Percentiles rank a stretch among this genome's conserved stretches.
Conservation (phyloP, 1,284 basidiomycete genomes). For the Boletus smithii region DNA sequence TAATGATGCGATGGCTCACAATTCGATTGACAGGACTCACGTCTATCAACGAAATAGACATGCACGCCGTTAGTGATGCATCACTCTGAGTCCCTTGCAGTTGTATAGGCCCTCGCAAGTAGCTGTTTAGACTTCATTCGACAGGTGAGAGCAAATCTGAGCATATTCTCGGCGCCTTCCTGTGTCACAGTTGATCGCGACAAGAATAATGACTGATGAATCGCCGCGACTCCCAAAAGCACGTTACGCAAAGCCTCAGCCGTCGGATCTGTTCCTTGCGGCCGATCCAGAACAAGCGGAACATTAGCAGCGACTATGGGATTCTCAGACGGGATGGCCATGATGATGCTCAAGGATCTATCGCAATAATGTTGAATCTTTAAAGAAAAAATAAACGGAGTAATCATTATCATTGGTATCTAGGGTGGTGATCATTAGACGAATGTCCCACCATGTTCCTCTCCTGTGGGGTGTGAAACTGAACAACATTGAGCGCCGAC, state of each 20-base stretch:
- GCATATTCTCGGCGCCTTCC: constrained; percentile 26
- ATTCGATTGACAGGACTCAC: constrained; percentile 35
- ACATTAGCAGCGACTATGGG: constrained; percentile 31
- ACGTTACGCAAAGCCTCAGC: constrained; percentile 30
- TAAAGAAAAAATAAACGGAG: constrained; percentile 25
- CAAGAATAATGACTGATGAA: constrained; percentile 31
- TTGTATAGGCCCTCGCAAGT: constrained; percentile 28
- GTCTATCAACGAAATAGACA: constrained; percentile 41
- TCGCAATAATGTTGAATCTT: constrained; percentile 41
- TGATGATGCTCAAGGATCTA: constrained; percentile 37
- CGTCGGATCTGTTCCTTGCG: constrained; percentile 27
- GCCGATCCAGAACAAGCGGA: constrained; percentile 31
- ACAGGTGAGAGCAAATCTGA: constrained; percentile 28
- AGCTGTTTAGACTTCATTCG: constrained; percentile 30
- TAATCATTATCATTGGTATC: constrained; percentile 46
- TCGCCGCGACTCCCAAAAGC: constrained; percentile 27
- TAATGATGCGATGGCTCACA: constrained; percentile 5
- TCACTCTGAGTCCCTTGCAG: constrained; percentile 33
- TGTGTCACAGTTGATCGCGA: constrained; percentile 25
- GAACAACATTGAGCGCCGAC: constrained; percentile 11
- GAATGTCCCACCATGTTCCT: constrained; percentile 50
- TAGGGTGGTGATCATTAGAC: constrained; percentile 45
- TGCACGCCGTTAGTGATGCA: constrained; percentile 39
- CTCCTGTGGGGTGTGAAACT: constrained; percentile 47
- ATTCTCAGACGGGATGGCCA: constrained; percentile 38